Evolutionary conservation across 2,329 filamentous ascomycete genomes (phyloP).

Genomic region (Microdochium trichocladiopsis): DNA sequence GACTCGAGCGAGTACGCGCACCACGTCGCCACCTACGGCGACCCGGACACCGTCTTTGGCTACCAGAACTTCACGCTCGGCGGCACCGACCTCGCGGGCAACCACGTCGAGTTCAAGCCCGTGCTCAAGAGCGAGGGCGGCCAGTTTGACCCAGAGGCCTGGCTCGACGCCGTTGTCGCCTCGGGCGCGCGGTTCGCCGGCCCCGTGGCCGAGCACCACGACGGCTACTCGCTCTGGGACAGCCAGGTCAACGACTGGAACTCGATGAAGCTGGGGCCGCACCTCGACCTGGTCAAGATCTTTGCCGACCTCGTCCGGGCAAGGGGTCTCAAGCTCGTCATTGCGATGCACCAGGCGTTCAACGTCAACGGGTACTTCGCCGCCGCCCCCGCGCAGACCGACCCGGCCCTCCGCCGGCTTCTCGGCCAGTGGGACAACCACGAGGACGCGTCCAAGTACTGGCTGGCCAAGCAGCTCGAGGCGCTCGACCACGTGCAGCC

Average conservation of each 20-base stretch:
- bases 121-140: slow-evolving; percentile 4
- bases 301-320: slow-evolving; percentile 6
- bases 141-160: slow-evolving; percentile 5
- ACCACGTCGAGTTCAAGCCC: slow-evolving; percentile 5
- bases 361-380: slow-evolving; percentile 9
- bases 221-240: slow-evolving; percentile 8
- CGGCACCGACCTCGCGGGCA: slow-evolving; percentile 2
- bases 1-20: slow-evolving; percentile 2
- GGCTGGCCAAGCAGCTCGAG: slow-evolving; percentile 8
- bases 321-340: slow-evolving; percentile 7
- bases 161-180: slow-evolving; percentile 5
- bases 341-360: slow-evolving; percentile 11
- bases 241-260: slow-evolving; percentile 10
- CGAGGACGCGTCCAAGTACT: slow-evolving; percentile 5
- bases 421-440: slow-evolving; percentile 5
- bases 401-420: slow-evolving; percentile 6
- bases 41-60: background rate
- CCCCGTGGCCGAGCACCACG: slow-evolving; percentile 8
- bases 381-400: slow-evolving; percentile 4
- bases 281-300: slow-evolving; percentile 7
- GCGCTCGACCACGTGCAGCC: slow-evolving; percentile 8
- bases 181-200: slow-evolving; percentile 7
- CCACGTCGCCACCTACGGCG: background rate
- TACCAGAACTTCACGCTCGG: slow-evolving; percentile 8
- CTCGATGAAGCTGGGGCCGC: slow-evolving; percentile 4